Evolutionary conservation across 345 rosid genomes (phyloP).

Genomic region (Mercurialis annua): DNA sequence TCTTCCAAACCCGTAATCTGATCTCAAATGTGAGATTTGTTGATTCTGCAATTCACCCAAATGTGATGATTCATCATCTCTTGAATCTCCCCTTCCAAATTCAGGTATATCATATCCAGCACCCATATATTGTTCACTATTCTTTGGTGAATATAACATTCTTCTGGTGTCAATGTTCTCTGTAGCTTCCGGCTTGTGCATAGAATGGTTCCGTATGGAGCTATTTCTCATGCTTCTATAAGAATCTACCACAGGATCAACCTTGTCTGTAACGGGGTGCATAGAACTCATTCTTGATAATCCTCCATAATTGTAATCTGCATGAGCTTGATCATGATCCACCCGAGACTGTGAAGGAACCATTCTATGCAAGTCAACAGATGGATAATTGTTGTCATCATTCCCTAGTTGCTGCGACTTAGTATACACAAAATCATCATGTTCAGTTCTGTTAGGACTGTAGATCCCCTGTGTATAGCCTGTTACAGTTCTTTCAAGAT

Average conservation of each 20-base stretch:
- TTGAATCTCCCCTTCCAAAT: constrained; percentile 31
- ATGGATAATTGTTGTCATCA: constrained; percentile 33
- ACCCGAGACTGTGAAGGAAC: constrained; percentile 30
- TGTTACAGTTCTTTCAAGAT: constrained; percentile 31
- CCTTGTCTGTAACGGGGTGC: constrained; percentile 30
- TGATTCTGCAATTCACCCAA: constrained; percentile 25
- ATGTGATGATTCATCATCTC: constrained; percentile 27
- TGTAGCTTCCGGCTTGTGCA: constrained; percentile 23
- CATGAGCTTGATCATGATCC: constrained; percentile 31
- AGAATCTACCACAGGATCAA: constrained; percentile 33
- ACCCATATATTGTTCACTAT: constrained; percentile 29
- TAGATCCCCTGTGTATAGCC: constrained; percentile 25
- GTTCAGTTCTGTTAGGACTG: constrained; percentile 32
- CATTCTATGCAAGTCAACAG: constrained; percentile 28
- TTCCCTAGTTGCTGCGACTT: constrained; percentile 26
- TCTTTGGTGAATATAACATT: constrained; percentile 32
- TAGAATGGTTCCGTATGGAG: constrained; percentile 26
- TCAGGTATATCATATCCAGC: constrained; percentile 30
- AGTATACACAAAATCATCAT: constrained; percentile 31
- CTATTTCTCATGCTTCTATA: constrained; percentile 33
- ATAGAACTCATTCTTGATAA: constrained; percentile 30
- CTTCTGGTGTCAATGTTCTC: constrained; percentile 33
- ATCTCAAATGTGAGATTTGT: constrained; percentile 34
- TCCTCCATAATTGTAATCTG: constrained; percentile 33
- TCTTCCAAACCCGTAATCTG: constrained; percentile 41